These are phyloP conservation scores for Solanum ossicruentum DNA, from an alignment of 257 asterid species.

Conservation along the genomic window DNA sequence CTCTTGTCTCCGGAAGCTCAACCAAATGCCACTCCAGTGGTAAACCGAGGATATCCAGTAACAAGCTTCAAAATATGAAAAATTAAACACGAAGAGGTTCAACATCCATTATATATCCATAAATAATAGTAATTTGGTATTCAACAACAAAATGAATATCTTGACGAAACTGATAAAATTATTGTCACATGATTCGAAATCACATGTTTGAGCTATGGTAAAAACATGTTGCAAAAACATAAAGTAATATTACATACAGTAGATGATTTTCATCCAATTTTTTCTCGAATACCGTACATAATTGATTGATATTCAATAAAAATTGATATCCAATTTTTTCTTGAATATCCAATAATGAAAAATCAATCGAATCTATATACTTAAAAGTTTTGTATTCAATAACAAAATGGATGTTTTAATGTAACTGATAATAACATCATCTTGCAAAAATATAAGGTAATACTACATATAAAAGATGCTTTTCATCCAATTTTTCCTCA, in stretches of 20 bases:
- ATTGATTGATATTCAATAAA: too few species aligned
- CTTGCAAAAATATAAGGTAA: not conserved
- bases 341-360: too few species aligned
- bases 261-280: not conserved
- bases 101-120: not conserved
- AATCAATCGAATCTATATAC: too few species aligned
- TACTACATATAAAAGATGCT: not conserved
- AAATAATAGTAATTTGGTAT: not conserved
- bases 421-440: not conserved
- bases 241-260: not conserved
- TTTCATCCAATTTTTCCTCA: rapidly evolving
- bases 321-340: too few species aligned
- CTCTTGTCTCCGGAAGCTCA: too few species aligned
- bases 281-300: not conserved
- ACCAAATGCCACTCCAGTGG: too few species aligned
- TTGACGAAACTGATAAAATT: not conserved
- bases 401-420: not conserved
- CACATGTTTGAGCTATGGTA: too few species aligned
- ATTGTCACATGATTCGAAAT: not conserved
- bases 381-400: too few species aligned
- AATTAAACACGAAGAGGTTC: not conserved
- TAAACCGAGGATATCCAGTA: too few species aligned
- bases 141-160: not conserved
- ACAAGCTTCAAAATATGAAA: too few species aligned
- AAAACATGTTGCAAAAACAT: not conserved